phyloP scores from a whole-genome alignment of 2,329 filamentous ascomycete genomes.

The Bimuria novae-zelandiae region DNA sequence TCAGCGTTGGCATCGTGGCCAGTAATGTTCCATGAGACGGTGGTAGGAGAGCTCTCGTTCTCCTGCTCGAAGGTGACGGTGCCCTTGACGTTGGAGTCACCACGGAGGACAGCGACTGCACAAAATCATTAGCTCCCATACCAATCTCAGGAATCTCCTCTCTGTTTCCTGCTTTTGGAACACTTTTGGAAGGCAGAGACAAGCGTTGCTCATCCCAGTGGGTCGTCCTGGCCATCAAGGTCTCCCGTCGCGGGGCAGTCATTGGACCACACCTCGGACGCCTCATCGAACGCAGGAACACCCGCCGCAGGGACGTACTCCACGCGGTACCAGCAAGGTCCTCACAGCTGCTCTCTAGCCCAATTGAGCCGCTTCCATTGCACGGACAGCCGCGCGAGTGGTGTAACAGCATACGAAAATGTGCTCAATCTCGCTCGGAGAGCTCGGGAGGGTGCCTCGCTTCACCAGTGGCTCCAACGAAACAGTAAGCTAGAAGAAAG shows the following conservation, averaged over 20 bases:
- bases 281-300: slow-evolving; percentile 5
- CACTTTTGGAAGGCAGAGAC: background rate
- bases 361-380: slow-evolving; percentile 24
- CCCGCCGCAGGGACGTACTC: slow-evolving; percentile 7
- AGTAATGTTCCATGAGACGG: slow-evolving; percentile 86
- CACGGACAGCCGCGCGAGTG: background rate
- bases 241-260: slow-evolving; percentile 22
- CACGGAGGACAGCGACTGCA: slow-evolving; percentile 91
- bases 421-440: slow-evolving; percentile 63
- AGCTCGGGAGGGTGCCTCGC: slow-evolving; percentile 40
- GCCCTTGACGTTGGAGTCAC: slow-evolving; percentile 94
- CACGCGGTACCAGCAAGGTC: slow-evolving; percentile 26
- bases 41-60: slow-evolving; percentile 80
- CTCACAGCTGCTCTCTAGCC: slow-evolving; percentile 18
- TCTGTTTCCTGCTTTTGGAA: background rate
- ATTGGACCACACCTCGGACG: slow-evolving; percentile 23
- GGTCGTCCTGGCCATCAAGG: slow-evolving; percentile 34
- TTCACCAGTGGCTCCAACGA: slow-evolving; percentile 24
- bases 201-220: background rate
- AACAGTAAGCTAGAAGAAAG: slow-evolving; percentile 24
- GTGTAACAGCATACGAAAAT: slow-evolving; percentile 48
- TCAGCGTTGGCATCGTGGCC: slow-evolving; percentile 94
- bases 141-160: background rate
- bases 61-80: slow-evolving; percentile 95
- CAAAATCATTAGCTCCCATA: slow-evolving; percentile 3